A percentile compares a stretch with the other conserved stretches of the same genome.
Conservation (phyloP, 2,329 filamentous ascomycete species). For the Apiospora koreana region DNA sequence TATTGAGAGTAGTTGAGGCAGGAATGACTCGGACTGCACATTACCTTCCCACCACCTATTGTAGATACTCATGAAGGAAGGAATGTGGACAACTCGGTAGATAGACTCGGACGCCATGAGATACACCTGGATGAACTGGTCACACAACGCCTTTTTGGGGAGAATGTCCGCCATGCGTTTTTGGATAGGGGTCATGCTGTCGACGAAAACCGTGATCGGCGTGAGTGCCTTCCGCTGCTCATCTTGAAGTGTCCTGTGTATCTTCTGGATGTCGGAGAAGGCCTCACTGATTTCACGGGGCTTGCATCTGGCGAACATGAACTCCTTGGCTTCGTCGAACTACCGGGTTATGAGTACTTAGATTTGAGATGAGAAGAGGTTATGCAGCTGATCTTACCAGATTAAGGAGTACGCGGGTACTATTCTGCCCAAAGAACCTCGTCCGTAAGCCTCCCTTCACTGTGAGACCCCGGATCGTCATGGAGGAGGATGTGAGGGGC, state of each 20-base stretch:
- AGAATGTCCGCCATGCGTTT: constrained; percentile 60
- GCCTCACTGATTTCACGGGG: constrained; percentile 43
- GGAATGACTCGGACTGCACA: constrained; percentile 48
- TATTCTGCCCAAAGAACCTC: constrained; percentile 55
- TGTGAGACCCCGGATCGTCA: constrained; percentile 51
- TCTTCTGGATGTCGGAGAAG: constrained; percentile 46
- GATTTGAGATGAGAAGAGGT: neutral
- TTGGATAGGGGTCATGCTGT: constrained; percentile 59
- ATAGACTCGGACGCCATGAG: constrained; percentile 53
- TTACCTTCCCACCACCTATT: constrained; percentile 53
- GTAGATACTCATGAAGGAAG: constrained; percentile 53
- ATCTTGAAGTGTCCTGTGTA: constrained; percentile 50
- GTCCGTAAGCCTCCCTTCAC: constrained; percentile 51
- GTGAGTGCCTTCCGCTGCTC: constrained; percentile 47
- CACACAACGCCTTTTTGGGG: constrained; percentile 52
- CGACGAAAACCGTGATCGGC: constrained; percentile 57
- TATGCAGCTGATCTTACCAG: constrained; percentile 40
- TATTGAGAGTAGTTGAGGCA: constrained; percentile 55
- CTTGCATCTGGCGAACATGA: constrained; percentile 44
- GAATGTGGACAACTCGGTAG: constrained; percentile 55
- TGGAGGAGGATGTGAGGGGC: constrained; percentile 37
- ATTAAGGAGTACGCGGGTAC: constrained; percentile 54
- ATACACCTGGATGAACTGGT: constrained; percentile 51
- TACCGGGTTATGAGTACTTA: constrained; percentile 24
- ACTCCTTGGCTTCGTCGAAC: constrained; percentile 57